Evolutionary conservation across 2,329 filamentous ascomycete species (phyloP).

Genomic region (Fusarium sp.): DNA sequence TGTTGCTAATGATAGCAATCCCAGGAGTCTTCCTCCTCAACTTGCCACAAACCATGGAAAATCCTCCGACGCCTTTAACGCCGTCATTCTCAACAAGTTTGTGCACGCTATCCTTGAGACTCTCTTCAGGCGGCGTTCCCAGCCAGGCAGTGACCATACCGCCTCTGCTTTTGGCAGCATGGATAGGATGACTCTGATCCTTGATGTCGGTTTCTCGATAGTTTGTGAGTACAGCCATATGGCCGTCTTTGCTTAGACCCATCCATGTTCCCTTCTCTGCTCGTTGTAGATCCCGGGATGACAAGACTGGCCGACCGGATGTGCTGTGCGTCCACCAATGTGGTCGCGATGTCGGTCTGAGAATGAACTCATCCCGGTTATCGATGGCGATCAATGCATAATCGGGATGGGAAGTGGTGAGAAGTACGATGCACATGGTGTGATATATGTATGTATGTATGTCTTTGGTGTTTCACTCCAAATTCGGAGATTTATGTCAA

Average conservation of each 20-base stretch:
- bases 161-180: constrained; percentile 68
- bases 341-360: constrained; percentile 71
- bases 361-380: constrained; percentile 80
- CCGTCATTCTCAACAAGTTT: constrained; percentile 63
- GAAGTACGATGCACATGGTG: constrained; percentile 79
- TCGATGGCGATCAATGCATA: constrained; percentile 81
- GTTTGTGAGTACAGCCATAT: constrained; percentile 74
- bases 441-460: not conserved
- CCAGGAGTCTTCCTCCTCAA: constrained; percentile 61
- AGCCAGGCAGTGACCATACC: constrained; percentile 74
- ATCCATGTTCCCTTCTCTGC: constrained; percentile 74
- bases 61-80: constrained; percentile 72
- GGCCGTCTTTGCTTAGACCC: constrained; percentile 68
- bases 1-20: constrained; percentile 72
- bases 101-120: constrained; percentile 62
- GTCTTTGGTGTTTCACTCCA: not conserved
- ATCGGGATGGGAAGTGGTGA: constrained; percentile 79
- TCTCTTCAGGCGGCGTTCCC: constrained; percentile 59
- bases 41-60: constrained; percentile 74
- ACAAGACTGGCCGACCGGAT: constrained; percentile 62
- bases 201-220: constrained; percentile 67
- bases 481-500: constrained; percentile 1
- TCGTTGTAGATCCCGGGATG: constrained; percentile 70
- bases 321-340: constrained; percentile 69
- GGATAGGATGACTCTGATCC: constrained; percentile 63